Evolutionary conservation across 192 early-diverging fungal species (phyloP).

Genomic region (Podila epicladia): DNA sequence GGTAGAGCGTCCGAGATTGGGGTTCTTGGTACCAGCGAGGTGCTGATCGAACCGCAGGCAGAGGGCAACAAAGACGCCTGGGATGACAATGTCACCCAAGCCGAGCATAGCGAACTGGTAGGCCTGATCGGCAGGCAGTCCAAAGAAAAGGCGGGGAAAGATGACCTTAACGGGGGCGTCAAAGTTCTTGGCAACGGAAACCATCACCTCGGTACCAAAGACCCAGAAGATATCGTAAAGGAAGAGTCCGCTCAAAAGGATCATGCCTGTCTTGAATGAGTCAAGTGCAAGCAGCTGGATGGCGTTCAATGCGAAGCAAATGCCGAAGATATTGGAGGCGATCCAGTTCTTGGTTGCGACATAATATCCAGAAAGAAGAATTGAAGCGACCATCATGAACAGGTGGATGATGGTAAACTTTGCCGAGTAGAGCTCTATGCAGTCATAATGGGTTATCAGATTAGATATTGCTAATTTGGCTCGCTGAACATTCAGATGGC

Average conservation of each 20-base stretch:
- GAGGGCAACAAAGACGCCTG: slow-evolving; percentile 94
- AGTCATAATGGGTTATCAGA: neutral
- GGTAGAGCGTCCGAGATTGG: slow-evolving; percentile 62
- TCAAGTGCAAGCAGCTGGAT: slow-evolving; percentile 90
- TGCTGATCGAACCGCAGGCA: slow-evolving; percentile 91
- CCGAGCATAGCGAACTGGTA: slow-evolving; percentile 91
- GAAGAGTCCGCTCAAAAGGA: slow-evolving; percentile 90
- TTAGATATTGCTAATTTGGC: no score
- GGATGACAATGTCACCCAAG: slow-evolving; percentile 96
- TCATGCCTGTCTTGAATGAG: slow-evolving; percentile 97
- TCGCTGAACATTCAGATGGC: no score
- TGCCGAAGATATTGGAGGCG: slow-evolving; percentile 87
- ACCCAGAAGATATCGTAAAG: slow-evolving; percentile 99
- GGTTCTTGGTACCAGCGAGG: slow-evolving; percentile 68
- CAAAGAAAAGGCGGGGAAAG: slow-evolving; percentile 80
- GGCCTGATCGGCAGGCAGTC: slow-evolving; percentile 54
- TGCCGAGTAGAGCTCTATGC: slow-evolving; percentile 60
- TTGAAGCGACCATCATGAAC: slow-evolving; percentile 61
- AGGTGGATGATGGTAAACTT: slow-evolving; percentile 79
- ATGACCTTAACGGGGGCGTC: slow-evolving; percentile 98
- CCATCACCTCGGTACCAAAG: slow-evolving; percentile 99
- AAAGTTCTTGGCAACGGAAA: slow-evolving; percentile 94
- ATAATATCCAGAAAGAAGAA: slow-evolving; percentile 78
- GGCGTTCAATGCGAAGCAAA: slow-evolving; percentile 85
- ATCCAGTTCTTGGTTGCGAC: slow-evolving; percentile 93